Conservation (phyloP, 2,329 filamentous ascomycete genomes). For the Trichoderma oligosporum region DNA sequence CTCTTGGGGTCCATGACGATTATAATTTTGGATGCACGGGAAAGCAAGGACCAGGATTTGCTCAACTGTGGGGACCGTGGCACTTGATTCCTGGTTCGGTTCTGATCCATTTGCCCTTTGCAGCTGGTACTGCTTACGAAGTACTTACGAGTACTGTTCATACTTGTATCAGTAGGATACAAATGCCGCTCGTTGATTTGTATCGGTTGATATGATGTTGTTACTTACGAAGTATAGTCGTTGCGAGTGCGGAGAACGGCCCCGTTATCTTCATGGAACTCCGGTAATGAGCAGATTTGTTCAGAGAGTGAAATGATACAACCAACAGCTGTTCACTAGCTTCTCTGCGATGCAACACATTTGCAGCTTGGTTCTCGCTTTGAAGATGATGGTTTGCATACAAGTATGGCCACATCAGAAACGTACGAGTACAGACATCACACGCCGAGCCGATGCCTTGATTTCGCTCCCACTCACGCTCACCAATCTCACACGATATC, state of each 20-base stretch:
- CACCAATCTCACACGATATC: too few relatives aligned
- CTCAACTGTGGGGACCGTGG: conserved; percentile 6
- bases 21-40: conserved; percentile 15
- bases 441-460: conserved; percentile 9
- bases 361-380: too few relatives aligned
- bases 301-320: neutral
- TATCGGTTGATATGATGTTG: neutral
- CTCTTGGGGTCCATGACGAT: conserved; percentile 18
- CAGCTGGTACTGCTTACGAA: neutral
- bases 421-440: too few relatives aligned
- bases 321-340: too few relatives aligned
- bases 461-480: conserved; percentile 13
- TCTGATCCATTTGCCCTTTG: neutral
- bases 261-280: neutral
- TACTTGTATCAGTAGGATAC: neutral
- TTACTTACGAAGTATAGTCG: too few relatives aligned
- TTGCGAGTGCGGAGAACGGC: too few relatives aligned
- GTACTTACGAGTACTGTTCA: too few relatives aligned
- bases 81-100: neutral
- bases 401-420: conserved; percentile 5
- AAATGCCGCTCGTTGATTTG: neutral
- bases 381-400: too few relatives aligned
- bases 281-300: neutral
- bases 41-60: conserved; percentile 16
- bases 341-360: too few relatives aligned